Percentiles rank a stretch among this genome's conserved stretches.
These are phyloP conservation scores for Paramecium tetraurelia DNA, from an alignment of 73 alveolate species.

Conservation along the genomic window DNA sequence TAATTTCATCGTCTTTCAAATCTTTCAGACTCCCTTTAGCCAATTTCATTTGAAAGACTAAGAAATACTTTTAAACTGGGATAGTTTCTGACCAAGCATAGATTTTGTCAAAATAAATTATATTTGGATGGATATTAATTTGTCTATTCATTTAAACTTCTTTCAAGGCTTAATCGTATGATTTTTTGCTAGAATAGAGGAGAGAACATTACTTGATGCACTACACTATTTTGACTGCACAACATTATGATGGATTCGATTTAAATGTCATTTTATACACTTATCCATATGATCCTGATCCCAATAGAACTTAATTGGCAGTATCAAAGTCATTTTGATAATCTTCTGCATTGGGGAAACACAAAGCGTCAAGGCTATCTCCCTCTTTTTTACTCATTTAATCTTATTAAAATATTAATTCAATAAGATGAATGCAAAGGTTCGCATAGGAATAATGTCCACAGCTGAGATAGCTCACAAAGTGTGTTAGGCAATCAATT, in stretches of 20 bases:
- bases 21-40: slow-evolving; percentile 16
- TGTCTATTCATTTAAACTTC: not conserved
- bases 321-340: slow-evolving; percentile 22
- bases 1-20: not conserved
- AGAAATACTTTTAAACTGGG: not conserved
- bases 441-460: slow-evolving; percentile 64
- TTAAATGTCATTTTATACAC: not conserved
- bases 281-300: slow-evolving; percentile 27
- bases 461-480: slow-evolving; percentile 71
- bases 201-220: not conserved
- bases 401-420: not conserved
- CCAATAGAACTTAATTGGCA: not conserved
- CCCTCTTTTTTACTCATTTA: not conserved
- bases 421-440: not conserved
- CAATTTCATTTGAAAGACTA: not conserved
- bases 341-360: slow-evolving; percentile 32
- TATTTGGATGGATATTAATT: slow-evolving; percentile 27
- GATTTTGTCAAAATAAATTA: not conserved
- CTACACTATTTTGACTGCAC: slow-evolving; percentile 4
- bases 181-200: not conserved
- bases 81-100: slow-evolving; percentile 29
- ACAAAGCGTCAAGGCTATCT: not conserved
- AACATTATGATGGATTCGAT: not conserved
- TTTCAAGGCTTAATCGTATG: not conserved
- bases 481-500: slow-evolving; percentile 64